Percentiles rank a stretch among this genome's conserved stretches.
phyloP scores from a whole-genome alignment of 1,139 yeast species.

The Geotrichum citri-aurantii region DNA sequence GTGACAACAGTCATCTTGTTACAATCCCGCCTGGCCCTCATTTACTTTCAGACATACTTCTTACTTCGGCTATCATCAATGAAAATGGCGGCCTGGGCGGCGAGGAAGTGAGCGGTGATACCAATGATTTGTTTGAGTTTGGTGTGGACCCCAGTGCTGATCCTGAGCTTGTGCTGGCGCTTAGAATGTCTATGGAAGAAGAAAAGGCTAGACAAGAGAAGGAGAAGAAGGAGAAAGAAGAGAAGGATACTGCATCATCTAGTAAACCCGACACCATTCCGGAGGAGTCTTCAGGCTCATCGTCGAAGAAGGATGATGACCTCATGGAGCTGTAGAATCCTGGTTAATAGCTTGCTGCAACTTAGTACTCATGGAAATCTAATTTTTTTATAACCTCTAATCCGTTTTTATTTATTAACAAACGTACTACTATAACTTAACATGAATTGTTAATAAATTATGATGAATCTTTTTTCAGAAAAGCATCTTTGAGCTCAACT shows the following conservation, averaged over 20 bases:
- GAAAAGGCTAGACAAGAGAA: slow-evolving; percentile 72
- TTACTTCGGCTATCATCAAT: slow-evolving; percentile 61
- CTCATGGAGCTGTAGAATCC: slow-evolving; percentile 14
- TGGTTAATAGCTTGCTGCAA: not conserved
- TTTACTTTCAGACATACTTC: slow-evolving; percentile 66
- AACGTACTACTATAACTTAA: not conserved
- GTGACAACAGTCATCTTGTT: slow-evolving; percentile 76
- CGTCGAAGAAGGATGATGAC: slow-evolving; percentile 16
- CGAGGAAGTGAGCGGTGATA: slow-evolving; percentile 41
- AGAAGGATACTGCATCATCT: slow-evolving; percentile 18
- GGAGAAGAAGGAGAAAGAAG: slow-evolving; percentile 34
- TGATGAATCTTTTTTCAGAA: not conserved
- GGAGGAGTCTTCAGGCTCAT: slow-evolving; percentile 4
- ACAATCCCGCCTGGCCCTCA: slow-evolving; percentile 88
- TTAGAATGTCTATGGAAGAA: slow-evolving; percentile 77
- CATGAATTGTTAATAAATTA: not conserved
- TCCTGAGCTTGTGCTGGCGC: slow-evolving; percentile 94
- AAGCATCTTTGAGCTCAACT: no score
- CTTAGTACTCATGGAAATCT: not conserved
- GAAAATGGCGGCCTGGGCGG: slow-evolving; percentile 47
- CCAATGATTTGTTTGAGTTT: slow-evolving; percentile 49
- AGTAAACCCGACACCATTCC: slow-evolving; percentile 10
- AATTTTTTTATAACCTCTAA: not conserved
- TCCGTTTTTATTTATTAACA: not conserved
- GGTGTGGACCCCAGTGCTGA: slow-evolving; percentile 89